Conservation (phyloP, 768 basidiomycete genomes). For the Peribolospora kevripleyi region DNA sequence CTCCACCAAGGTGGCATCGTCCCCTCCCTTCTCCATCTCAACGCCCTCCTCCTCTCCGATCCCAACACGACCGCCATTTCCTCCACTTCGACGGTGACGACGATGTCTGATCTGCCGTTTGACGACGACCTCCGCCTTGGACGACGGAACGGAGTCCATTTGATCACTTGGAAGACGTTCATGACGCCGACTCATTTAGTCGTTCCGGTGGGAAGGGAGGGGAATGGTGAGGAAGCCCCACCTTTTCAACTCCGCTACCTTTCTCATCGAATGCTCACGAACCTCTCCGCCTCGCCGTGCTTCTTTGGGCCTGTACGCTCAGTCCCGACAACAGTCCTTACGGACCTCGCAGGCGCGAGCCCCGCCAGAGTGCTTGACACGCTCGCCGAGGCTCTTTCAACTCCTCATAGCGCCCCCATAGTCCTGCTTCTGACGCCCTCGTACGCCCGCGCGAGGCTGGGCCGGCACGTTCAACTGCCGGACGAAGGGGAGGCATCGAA, state of each 20-base stretch:
- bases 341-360: slow-evolving; percentile 4
- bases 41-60: background rate
- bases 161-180: slow-evolving; percentile 7
- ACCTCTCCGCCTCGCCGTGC: background rate
- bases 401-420: too few species aligned
- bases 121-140: too few species aligned
- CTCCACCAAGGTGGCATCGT: slow-evolving; percentile 11
- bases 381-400: background rate
- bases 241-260: background rate
- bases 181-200: slow-evolving; percentile 11
- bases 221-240: background rate
- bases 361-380: background rate
- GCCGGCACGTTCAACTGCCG: too few species aligned
- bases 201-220: background rate
- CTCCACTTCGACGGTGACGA: background rate
- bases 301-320: background rate
- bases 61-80: background rate
- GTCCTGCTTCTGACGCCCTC: too few species aligned
- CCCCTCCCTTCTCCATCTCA: slow-evolving; percentile 3
- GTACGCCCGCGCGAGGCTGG: too few species aligned
- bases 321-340: background rate
- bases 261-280: too few species aligned
- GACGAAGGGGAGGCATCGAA: too few species aligned
- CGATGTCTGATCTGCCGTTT: background rate
- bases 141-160: too few species aligned